Conservation (phyloP, 177 flowering plant species). For the Vitis hybrid region DNA sequence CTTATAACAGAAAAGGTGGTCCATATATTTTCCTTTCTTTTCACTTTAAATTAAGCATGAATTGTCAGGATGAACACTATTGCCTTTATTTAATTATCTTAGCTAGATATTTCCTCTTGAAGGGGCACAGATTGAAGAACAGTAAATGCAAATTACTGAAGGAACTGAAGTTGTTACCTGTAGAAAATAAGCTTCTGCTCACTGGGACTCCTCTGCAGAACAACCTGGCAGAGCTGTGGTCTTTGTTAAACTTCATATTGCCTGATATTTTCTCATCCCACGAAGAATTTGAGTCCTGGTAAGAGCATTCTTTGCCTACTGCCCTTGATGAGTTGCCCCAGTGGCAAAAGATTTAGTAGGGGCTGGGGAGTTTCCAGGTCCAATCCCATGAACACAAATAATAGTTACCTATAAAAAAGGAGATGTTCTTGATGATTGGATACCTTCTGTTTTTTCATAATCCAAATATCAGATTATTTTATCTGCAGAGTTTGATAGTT, state of each 20-base stretch:
- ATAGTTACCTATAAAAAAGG: too few species aligned
- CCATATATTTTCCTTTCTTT: too few species aligned
- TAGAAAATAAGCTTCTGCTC: slow-evolving; percentile 83
- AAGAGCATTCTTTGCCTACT: slow-evolving; percentile 11
- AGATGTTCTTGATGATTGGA: too few species aligned
- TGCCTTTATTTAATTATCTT: slow-evolving; percentile 5
- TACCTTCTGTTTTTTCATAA: too few species aligned
- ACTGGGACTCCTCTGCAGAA: slow-evolving; percentile 99
- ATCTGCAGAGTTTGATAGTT: not conserved
- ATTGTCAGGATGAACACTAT: not conserved
- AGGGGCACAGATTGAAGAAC: slow-evolving; percentile 98
- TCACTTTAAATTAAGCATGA: too few species aligned
- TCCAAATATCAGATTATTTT: not conserved
- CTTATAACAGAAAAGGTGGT: not conserved
- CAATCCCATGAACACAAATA: too few species aligned
- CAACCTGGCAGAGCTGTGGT: slow-evolving; percentile 98
- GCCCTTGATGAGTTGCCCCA: not conserved
- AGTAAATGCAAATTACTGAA: slow-evolving; percentile 74
- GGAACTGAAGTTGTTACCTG: slow-evolving; percentile 55
- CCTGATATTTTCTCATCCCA: slow-evolving; percentile 94
- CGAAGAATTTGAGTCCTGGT: slow-evolving; percentile 98
- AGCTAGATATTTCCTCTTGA: slow-evolving; percentile 18
- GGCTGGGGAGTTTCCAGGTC: too few species aligned
- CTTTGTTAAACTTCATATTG: slow-evolving; percentile 85
- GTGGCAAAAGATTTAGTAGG: too few species aligned